Evolutionary conservation across 805 yeast species (phyloP), one percentile per base, ranked within the genome.

Genomic region (Lipomyces lipofer): DNA sequence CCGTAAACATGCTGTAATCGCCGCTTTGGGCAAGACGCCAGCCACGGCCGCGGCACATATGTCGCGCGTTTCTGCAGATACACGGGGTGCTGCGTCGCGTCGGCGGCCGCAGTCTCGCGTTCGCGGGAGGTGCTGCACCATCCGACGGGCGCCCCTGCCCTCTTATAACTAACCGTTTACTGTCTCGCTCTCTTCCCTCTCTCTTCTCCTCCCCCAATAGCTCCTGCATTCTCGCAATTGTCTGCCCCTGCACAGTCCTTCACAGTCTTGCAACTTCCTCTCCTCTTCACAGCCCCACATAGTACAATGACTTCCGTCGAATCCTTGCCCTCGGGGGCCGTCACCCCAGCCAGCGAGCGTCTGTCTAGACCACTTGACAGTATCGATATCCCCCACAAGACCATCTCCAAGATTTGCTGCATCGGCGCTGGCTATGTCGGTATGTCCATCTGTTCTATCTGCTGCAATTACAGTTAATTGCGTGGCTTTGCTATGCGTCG

Each of bases 391-490:
- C 60, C 61, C 21, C 61, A 56, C 60, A 57, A 57, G 53, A 38
- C 42, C 32, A 42, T 62, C 48, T 53, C 30, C 35, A 60, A 56
- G 62, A 69, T 70, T 43, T 69, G 69, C 59, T 66, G 69, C 51
- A 62, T 66, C 25, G 69, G 69, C 28, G 69, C 69, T 43, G 69
- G 69, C 42, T 66, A 66, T 47, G 69, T 66, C 43, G 66, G 61
- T 58, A 43, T 19, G 60, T 52, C 12, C 24, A 5, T 35, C 30
- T 46, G 21, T 29, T 25, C 28, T 22, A 4, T 49, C 27, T 17
- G 35, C 22, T 27, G n/a, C n/a, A n/a, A n/a, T n/a, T n/a, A n/a
- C n/a, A n/a, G n/a, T n/a, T n/a, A n/a, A n/a, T n/a, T n/a, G n/a
- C n/a, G n/a, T n/a, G n/a, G n/a, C n/a, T n/a, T n/a, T n/a, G n/a